A percentile compares a stretch with the other conserved stretches of the same genome.
Evolutionary conservation across 179 eudicot genomes (phyloP).

Genomic region (Silene noctiflora): DNA sequence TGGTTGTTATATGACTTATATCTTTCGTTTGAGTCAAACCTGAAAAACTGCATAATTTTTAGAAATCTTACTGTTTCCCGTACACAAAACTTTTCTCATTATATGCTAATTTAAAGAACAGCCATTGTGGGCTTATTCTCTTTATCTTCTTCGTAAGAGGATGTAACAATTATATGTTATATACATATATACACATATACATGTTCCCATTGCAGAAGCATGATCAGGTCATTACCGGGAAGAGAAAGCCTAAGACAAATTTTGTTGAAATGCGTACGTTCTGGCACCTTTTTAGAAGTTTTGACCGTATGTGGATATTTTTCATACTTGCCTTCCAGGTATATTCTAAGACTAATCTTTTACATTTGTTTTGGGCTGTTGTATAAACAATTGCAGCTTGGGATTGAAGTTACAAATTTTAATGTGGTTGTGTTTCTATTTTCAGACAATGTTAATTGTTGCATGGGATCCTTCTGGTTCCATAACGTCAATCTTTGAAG

Average conservation of each 20-base stretch:
- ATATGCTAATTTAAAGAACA: too few species aligned
- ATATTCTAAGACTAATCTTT: slow-evolving; percentile 15
- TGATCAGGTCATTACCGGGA: slow-evolving; percentile 51
- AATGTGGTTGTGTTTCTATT: slow-evolving; percentile 9
- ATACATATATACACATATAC: neutral
- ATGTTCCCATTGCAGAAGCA: slow-evolving; percentile 41
- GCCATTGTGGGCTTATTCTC: too few species aligned
- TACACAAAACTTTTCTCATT: too few species aligned
- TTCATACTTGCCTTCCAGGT: slow-evolving; percentile 91
- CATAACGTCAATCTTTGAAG: slow-evolving; percentile 54
- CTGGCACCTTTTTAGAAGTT: slow-evolving; percentile 92
- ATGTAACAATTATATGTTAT: too few species aligned
- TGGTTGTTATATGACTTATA: too few species aligned
- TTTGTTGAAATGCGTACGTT: slow-evolving; percentile 97
- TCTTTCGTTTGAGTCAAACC: too few species aligned
- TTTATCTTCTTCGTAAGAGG: too few species aligned
- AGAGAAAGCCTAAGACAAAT: slow-evolving; percentile 88
- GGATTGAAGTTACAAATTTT: neutral
- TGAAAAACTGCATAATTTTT: too few species aligned
- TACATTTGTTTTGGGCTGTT: slow-evolving; percentile 1
- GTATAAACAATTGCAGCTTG: slow-evolving; percentile 2
- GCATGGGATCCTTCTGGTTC: slow-evolving; percentile 81
- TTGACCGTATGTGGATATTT: slow-evolving; percentile 96
- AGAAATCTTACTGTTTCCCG: too few species aligned
- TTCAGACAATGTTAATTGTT: slow-evolving; percentile 87